These are phyloP conservation scores for Carpinus viminea DNA, from an alignment of 306 rosid genomes.

Conservation along the genomic window DNA sequence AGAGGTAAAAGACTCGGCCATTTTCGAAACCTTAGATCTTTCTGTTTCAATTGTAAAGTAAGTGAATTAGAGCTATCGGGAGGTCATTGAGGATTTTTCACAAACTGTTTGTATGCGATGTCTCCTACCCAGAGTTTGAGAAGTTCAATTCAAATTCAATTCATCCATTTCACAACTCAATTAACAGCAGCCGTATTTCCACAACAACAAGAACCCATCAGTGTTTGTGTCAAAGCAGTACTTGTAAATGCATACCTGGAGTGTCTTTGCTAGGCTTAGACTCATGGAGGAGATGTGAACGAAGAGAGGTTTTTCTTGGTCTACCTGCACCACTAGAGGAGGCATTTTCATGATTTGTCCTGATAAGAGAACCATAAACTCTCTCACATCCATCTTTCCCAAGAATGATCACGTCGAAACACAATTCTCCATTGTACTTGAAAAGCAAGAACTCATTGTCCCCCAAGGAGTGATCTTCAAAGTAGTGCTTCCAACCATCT, in stretches of 20 bases:
- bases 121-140: too few species aligned
- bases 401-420: slow-evolving; percentile 12
- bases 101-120: too few species aligned
- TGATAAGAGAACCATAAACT: neutral
- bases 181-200: too few species aligned
- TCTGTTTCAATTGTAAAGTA: neutral
- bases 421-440: slow-evolving; percentile 3
- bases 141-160: too few species aligned
- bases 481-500: slow-evolving; percentile 25
- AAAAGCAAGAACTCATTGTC: slow-evolving; percentile 5
- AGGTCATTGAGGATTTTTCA: too few species aligned
- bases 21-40: neutral
- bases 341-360: neutral
- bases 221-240: neutral
- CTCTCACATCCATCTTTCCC: neutral
- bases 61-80: too few species aligned
- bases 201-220: too few species aligned
- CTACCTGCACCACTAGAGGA: neutral
- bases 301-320: slow-evolving; percentile 15
- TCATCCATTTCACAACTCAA: too few species aligned
- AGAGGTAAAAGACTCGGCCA: slow-evolving; percentile 11
- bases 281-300: neutral
- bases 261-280: neutral
- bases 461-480: slow-evolving; percentile 16
- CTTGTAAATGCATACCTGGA: slow-evolving; percentile 6